Evolutionary conservation across 495 filamentous ascomycete species (phyloP).

Genomic region (Copromyces sp.): DNA sequence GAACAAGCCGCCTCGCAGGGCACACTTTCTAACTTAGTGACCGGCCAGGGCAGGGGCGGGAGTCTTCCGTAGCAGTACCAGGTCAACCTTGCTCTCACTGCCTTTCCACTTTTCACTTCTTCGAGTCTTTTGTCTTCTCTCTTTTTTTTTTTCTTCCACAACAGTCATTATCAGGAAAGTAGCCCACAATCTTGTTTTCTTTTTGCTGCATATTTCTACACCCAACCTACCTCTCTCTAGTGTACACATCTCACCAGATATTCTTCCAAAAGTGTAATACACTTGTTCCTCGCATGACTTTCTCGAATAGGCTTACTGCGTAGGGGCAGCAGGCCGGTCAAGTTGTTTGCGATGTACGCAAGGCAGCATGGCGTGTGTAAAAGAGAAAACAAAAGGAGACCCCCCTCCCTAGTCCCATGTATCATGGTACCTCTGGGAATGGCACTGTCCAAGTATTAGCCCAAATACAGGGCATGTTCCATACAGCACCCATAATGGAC

Average conservation of each 20-base stretch:
- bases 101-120: background rate
- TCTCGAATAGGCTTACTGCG: background rate
- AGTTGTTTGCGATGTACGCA: background rate
- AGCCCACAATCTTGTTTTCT: background rate
- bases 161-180: background rate
- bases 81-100: background rate
- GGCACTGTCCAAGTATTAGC: background rate
- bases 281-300: background rate
- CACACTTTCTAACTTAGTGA: background rate
- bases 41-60: background rate
- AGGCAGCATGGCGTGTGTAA: background rate
- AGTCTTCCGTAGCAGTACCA: background rate
- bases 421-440: background rate
- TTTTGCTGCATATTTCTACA: background rate
- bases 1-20: background rate
- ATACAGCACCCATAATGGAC: background rate
- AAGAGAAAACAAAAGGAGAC: background rate
- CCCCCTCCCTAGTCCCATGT: background rate
- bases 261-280: background rate
- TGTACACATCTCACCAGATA: background rate
- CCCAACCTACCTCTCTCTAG: background rate
- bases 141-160: background rate
- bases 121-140: background rate
- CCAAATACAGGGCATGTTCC: background rate
- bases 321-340: background rate